Conservation (phyloP, 2,329 filamentous ascomycete species). For the Aspergillus latus region DNA sequence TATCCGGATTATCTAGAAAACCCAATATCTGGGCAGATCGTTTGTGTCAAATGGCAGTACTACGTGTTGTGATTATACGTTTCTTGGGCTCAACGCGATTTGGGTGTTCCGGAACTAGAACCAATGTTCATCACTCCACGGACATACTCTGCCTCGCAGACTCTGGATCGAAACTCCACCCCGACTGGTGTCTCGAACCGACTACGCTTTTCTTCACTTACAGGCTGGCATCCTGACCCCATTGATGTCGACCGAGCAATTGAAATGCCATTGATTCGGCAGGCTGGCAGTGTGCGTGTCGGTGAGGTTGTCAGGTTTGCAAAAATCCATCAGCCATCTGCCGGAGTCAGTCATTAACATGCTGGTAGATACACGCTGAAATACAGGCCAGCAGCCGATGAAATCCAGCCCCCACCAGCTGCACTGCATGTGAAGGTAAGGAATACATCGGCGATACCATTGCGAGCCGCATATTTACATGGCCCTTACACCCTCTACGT, state of each 20-base stretch:
- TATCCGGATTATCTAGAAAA: too few relatives aligned
- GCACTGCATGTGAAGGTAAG: conserved; percentile 82
- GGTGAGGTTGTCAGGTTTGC: conserved; percentile 85
- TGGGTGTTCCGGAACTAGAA: background rate
- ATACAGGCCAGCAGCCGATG: conserved; percentile 85
- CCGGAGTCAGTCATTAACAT: conserved; percentile 10
- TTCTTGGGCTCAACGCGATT: too few relatives aligned
- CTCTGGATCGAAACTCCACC: conserved; percentile 31
- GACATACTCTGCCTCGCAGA: conserved; percentile 44
- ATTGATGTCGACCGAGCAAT: conserved; percentile 23
- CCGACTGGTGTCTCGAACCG: conserved; percentile 23
- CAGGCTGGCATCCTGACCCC: conserved; percentile 35
- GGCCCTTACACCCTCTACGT: conserved; percentile 91
- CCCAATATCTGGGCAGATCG: too few relatives aligned
- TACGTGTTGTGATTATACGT: too few relatives aligned
- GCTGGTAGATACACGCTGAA: conserved; percentile 70
- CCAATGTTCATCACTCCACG: conserved; percentile 47
- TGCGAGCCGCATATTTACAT: conserved; percentile 93
- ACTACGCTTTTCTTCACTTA: conserved; percentile 33
- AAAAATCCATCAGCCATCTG: background rate
- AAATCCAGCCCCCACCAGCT: conserved; percentile 81
- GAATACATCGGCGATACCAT: conserved; percentile 84
- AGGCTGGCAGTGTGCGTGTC: conserved; percentile 87
- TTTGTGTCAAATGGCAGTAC: too few relatives aligned
- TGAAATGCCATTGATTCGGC: conserved; percentile 84